A percentile compares a stretch with the other conserved stretches of the same genome.
phyloP scores from a whole-genome alignment of 495 filamentous ascomycete species.

The Hypoxylon fragiforme region DNA sequence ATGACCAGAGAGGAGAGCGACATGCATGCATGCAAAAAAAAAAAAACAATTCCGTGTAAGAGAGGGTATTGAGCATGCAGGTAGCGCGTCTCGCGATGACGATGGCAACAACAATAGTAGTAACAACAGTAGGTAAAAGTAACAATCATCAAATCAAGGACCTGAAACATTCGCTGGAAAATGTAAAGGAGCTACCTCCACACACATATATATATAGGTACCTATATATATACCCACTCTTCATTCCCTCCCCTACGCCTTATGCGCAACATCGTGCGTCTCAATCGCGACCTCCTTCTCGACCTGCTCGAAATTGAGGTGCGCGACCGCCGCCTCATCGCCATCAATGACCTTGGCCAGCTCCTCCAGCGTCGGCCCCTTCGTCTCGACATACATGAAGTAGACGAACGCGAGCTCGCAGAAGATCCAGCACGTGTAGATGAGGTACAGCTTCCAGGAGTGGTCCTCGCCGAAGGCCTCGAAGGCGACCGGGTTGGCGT shows the following conservation, averaged over 20 bases:
- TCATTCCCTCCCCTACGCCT: no score
- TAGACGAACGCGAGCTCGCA: constrained; percentile 62
- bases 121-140: constrained; percentile 8
- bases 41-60: constrained; percentile 21
- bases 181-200: no score
- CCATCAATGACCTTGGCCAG: constrained; percentile 65
- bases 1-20: constrained; percentile 14
- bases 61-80: constrained; percentile 31
- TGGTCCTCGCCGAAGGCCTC: constrained; percentile 47
- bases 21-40: constrained; percentile 24
- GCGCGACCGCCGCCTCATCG: constrained; percentile 54
- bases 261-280: constrained; percentile 34
- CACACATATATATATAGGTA: no score
- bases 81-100: constrained; percentile 3
- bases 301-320: constrained; percentile 45
- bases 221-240: no score
- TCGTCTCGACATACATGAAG: constrained; percentile 69
- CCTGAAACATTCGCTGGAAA: no score
- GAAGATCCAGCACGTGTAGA: constrained; percentile 65
- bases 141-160: not conserved
- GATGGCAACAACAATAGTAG: constrained; percentile 5
- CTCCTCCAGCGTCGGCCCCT: constrained; percentile 66
- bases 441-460: constrained; percentile 64
- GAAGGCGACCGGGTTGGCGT: constrained; percentile 65
- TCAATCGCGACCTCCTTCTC: constrained; percentile 40